Evolutionary conservation across 352 stramenopile species (phyloP), one percentile per base, ranked within the genome.

Genomic region (Phytopythium mirpurense): DNA sequence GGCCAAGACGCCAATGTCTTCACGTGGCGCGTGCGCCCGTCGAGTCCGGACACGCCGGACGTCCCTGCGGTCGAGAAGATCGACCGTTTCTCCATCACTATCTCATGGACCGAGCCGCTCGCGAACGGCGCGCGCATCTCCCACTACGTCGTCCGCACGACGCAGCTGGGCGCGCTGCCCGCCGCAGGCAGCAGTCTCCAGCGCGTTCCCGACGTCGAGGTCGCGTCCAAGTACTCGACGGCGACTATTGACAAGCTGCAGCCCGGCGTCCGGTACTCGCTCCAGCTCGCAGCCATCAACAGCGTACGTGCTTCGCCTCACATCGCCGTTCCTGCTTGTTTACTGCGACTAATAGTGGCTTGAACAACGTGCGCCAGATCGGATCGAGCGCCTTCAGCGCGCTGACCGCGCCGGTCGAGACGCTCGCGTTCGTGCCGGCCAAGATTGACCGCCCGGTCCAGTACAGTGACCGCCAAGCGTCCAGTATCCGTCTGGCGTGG

Each of bases 361-460:
- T 40, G 14, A 11, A 32, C 8, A 15, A 32, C 14, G 4, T 44
- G 32, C 32, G 7, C n/a, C 49, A 86, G 75, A 80, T 87, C 27
- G 76, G 74, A 3, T 51, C 27, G 5, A 86, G 80, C 32, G 49
- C 38, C 1, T 87, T 77, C 55, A 89, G 80, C 44, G 44, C 50
- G 19, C 10, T 57, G n/a, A 83, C 74, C 1, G 51, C 64, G 1
- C 46, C 65, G 0, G 60, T 78, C 5, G 74, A 85, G 44, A 91
- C 80, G 2, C 64, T 88, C 9, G 78, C 80, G 4, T 91, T 83
- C 55, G 53, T 80, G 3, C 78, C 81, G 1, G 83, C 74, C 2
- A 62, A 67, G 44, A 67, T 90, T 15, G 63, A 75, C 0, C 67
- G 65, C 16, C 51, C 70, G 0, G 65, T 82, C 2, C 59, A 77